Percentiles rank a stretch among this genome's conserved stretches.
Conservation (phyloP, 2,329 filamentous ascomycete genomes). For the Penicillium hordei region DNA sequence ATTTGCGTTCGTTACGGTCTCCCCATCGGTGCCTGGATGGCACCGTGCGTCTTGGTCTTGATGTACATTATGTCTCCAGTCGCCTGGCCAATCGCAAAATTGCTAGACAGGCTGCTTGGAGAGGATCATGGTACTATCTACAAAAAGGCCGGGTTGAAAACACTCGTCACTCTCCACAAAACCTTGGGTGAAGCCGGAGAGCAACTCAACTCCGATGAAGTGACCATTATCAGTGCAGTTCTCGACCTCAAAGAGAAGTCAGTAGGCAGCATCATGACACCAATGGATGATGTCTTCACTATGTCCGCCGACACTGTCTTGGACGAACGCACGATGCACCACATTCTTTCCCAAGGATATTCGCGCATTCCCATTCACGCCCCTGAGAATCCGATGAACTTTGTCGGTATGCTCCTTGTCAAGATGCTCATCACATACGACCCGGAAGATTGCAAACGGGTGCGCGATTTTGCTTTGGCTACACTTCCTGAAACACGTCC, state of each 20-base stretch:
- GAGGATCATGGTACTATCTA: constrained; percentile 96
- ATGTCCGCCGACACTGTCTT: constrained; percentile 94
- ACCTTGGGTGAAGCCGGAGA: constrained; percentile 81
- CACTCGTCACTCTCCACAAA: constrained; percentile 90
- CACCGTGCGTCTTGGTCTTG: constrained; percentile 77
- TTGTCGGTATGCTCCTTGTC: constrained; percentile 95
- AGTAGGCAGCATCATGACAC: constrained; percentile 95
- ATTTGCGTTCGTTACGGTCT: constrained; percentile 95
- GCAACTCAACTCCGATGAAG: constrained; percentile 92
- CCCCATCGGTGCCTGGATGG: constrained; percentile 91
- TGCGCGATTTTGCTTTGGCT: constrained; percentile 87
- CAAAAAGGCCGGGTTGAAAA: constrained; percentile 97
- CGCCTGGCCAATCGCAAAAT: constrained; percentile 91
- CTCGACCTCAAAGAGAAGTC: constrained; percentile 95
- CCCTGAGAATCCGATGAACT: constrained; percentile 78
- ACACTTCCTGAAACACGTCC: constrained; percentile 93
- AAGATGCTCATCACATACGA: constrained; percentile 99
- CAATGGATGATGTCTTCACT: constrained; percentile 95
- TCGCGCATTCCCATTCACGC: constrained; percentile 94
- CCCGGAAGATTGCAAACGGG: constrained; percentile 82
- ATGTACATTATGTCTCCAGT: constrained; percentile 92
- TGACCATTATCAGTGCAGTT: constrained; percentile 97
- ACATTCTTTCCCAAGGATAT: constrained; percentile 88
- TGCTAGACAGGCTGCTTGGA: constrained; percentile 88
- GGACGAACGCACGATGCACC: constrained; percentile 92